Percentiles rank a stretch among this genome's conserved stretches.
phyloP scores from a whole-genome alignment of 345 rosid genomes.

The Aethionema arabicum region DNA sequence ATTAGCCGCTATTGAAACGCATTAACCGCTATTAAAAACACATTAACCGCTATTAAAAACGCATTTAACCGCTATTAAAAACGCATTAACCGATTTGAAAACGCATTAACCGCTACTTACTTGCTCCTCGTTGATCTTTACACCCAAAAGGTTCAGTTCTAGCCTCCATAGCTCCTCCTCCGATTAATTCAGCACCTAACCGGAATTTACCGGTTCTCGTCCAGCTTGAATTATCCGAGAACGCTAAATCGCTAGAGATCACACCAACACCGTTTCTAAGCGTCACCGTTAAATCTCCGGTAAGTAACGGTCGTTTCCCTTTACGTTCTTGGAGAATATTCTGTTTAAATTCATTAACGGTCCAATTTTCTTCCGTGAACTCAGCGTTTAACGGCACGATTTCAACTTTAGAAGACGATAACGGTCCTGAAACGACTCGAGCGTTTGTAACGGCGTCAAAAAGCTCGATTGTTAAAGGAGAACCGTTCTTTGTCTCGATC shows the following conservation, averaged over 20 bases:
- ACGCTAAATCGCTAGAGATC: slow-evolving; percentile 40
- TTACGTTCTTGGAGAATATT: slow-evolving; percentile 55
- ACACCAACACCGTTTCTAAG: slow-evolving; percentile 51
- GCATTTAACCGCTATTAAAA: slow-evolving; percentile 25
- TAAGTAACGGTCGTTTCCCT: slow-evolving; percentile 65
- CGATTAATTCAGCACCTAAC: slow-evolving; percentile 57
- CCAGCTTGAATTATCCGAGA: slow-evolving; percentile 91
- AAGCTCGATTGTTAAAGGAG: slow-evolving; percentile 44
- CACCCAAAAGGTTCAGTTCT: slow-evolving; percentile 63
- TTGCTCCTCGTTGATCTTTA: slow-evolving; percentile 83
- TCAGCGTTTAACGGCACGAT: slow-evolving; percentile 67
- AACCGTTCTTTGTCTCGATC: slow-evolving; percentile 49
- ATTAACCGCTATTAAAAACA: not conserved
- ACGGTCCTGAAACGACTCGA: slow-evolving; percentile 43
- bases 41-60: slow-evolving; percentile 16
- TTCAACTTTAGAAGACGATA: slow-evolving; percentile 53
- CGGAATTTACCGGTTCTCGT: slow-evolving; percentile 64
- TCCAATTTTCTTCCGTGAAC: slow-evolving; percentile 58
- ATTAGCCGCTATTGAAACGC: not conserved
- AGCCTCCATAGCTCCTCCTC: slow-evolving; percentile 54
- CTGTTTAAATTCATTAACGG: slow-evolving; percentile 41
- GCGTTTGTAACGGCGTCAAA: slow-evolving; percentile 43
- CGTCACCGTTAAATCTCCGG: slow-evolving; percentile 52
- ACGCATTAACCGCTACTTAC: slow-evolving; percentile 47
- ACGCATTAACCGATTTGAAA: slow-evolving; percentile 18